Conservation (phyloP, 1,284 basidiomycete genomes). For the Phellinidium pouzarii region DNA sequence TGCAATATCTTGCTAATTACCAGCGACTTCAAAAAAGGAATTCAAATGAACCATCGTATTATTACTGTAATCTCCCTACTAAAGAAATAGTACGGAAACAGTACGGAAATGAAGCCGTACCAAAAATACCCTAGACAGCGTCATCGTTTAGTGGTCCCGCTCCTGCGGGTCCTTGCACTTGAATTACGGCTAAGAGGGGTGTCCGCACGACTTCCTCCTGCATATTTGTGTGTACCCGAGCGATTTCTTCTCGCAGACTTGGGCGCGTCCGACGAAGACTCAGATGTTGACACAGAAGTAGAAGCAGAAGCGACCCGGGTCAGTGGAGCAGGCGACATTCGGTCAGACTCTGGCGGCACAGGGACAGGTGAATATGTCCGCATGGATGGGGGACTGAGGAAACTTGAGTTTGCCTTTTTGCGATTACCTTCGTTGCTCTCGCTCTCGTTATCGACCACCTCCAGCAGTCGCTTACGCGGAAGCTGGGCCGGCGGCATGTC, state of each 20-base stretch:
- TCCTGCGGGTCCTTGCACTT: not conserved
- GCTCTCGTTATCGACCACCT: not conserved
- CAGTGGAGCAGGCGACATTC: not conserved
- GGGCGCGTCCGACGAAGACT: not conserved
- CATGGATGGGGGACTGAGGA: not conserved
- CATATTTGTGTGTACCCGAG: not conserved
- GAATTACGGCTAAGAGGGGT: not conserved
- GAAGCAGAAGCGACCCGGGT: not conserved
- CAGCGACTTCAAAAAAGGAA: too few relatives aligned
- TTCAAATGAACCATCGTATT: too few relatives aligned
- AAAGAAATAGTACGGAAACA: too few relatives aligned
- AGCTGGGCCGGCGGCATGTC: not conserved
- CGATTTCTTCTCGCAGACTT: too few relatives aligned
- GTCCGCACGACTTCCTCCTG: not conserved
- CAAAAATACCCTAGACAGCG: not conserved
- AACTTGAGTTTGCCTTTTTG: not conserved
- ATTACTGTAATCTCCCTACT: too few relatives aligned
- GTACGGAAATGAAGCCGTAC: too few relatives aligned
- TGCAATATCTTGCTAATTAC: too few relatives aligned
- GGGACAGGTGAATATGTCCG: not conserved
- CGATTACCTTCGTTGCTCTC: not conserved
- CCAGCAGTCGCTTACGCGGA: slow-evolving; percentile 1
- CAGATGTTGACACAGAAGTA: not conserved
- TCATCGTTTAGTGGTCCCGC: not conserved
- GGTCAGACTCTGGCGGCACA: not conserved